Evolutionary conservation across 345 rosid genomes (phyloP).

Genomic region (Limnanthes douglasii): DNA sequence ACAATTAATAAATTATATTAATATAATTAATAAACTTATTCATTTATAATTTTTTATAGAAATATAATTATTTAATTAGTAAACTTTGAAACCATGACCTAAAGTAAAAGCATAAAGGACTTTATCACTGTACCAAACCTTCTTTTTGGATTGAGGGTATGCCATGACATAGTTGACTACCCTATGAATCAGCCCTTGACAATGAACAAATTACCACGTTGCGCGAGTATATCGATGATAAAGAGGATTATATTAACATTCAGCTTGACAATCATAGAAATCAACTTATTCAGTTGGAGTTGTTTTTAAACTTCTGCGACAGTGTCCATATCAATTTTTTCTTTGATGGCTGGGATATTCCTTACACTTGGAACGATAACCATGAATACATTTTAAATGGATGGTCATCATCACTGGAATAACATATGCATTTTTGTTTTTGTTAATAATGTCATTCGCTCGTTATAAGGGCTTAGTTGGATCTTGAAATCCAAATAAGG

Average conservation of each 20-base stretch:
- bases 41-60: too few relatives aligned
- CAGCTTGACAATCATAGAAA: conserved; percentile 75
- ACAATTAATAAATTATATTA: too few relatives aligned
- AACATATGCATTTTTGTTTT: conserved; percentile 24
- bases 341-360: conserved; percentile 33
- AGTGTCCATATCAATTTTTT: conserved; percentile 27
- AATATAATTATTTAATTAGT: too few relatives aligned
- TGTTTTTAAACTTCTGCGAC: conserved; percentile 39
- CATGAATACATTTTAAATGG: conserved; percentile 38
- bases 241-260: conserved; percentile 69
- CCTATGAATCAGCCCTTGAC: too few relatives aligned
- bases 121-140: too few relatives aligned
- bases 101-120: too few relatives aligned
- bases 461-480: conserved; percentile 54
- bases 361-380: conserved; percentile 20
- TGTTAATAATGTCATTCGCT: conserved; percentile 34
- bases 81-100: too few relatives aligned
- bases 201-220: conserved; percentile 36
- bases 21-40: too few relatives aligned
- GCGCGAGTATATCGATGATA: conserved; percentile 68
- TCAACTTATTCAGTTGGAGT: conserved; percentile 58
- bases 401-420: conserved; percentile 35
- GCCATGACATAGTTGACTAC: too few relatives aligned
- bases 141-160: too few relatives aligned
- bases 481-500: conserved; percentile 30